Evolutionary conservation across 1,139 yeast genomes (phyloP).

Genomic region (Hansenula anomala): DNA sequence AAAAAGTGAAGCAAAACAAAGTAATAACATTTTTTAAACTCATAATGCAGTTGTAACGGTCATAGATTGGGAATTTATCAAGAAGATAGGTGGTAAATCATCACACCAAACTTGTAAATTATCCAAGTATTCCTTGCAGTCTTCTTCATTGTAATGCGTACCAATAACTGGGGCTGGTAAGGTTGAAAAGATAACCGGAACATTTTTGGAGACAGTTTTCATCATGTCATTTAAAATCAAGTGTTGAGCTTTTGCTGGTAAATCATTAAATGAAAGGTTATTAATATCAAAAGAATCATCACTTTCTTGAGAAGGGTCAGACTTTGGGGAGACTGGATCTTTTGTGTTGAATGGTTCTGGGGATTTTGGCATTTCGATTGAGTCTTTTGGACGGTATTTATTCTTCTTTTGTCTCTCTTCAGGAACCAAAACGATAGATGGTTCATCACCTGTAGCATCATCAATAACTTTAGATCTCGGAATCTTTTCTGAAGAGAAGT

Average conservation of each 20-base stretch:
- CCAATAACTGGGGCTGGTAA: conserved; percentile 85
- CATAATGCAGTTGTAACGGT: conserved; percentile 85
- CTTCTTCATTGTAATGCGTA: conserved; percentile 65
- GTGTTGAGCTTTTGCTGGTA: conserved; percentile 92
- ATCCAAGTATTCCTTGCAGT: conserved; percentile 68
- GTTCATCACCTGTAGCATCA: conserved; percentile 60
- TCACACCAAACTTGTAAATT: conserved; percentile 78
- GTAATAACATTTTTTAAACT: no score
- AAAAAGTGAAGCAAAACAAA: no score
- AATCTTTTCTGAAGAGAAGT: conserved; percentile 72
- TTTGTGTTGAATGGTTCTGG: not conserved
- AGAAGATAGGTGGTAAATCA: conserved; percentile 73
- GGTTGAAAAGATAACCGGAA: conserved; percentile 76
- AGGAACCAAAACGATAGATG: conserved; percentile 49
- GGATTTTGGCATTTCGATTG: not conserved
- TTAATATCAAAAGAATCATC: conserved; percentile 29
- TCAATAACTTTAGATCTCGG: conserved; percentile 71
- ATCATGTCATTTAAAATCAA: conserved; percentile 81
- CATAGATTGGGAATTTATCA: conserved; percentile 87
- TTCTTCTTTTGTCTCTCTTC: conserved; percentile 19
- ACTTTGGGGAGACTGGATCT: not conserved
- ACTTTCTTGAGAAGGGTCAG: conserved; percentile 6
- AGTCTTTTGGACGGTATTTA: not conserved
- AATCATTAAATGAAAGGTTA: conserved; percentile 63
- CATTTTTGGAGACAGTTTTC: conserved; percentile 51